Percentiles rank a stretch among this genome's conserved stretches.
phyloP scores from a whole-genome alignment of 345 rosid genomes.

The Euphorbia pulcherrima region DNA sequence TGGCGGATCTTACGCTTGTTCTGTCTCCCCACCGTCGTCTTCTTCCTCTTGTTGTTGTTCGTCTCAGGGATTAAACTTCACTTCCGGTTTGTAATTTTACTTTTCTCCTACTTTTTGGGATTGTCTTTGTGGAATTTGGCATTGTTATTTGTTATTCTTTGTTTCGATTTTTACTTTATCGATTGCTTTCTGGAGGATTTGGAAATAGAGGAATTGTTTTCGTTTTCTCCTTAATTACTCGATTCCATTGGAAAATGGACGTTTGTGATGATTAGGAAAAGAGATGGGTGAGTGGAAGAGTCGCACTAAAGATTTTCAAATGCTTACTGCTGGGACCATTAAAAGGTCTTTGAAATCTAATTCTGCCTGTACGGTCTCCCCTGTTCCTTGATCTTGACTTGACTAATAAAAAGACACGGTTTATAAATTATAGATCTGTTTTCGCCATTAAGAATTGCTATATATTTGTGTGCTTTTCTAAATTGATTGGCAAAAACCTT shows the following conservation, averaged over 20 bases:
- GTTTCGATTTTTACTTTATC: background rate
- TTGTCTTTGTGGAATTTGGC: background rate
- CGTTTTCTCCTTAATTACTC: background rate
- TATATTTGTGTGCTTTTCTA: background rate
- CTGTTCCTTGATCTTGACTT: background rate
- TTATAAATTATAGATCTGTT: background rate
- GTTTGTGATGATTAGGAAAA: background rate
- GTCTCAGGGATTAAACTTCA: constrained; percentile 36
- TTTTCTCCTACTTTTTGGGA: background rate
- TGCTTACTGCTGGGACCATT: background rate
- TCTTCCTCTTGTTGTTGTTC: constrained; percentile 40
- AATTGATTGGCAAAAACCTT: background rate
- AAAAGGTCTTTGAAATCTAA: background rate
- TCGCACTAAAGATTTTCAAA: background rate
- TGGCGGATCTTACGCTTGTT: constrained; percentile 20
- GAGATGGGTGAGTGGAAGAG: background rate
- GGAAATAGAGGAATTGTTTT: background rate
- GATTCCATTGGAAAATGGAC: background rate
- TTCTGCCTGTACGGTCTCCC: background rate
- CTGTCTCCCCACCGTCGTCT: constrained; percentile 32
- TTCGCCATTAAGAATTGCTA: background rate
- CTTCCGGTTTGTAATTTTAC: constrained; percentile 42
- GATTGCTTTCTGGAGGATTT: background rate
- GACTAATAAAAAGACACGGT: background rate
- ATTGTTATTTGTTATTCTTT: background rate